A percentile compares a stretch with the other conserved stretches of the same genome.
phyloP scores from a whole-genome alignment of 2,329 filamentous ascomycete genomes.

The Trichoderma atroviride region DNA sequence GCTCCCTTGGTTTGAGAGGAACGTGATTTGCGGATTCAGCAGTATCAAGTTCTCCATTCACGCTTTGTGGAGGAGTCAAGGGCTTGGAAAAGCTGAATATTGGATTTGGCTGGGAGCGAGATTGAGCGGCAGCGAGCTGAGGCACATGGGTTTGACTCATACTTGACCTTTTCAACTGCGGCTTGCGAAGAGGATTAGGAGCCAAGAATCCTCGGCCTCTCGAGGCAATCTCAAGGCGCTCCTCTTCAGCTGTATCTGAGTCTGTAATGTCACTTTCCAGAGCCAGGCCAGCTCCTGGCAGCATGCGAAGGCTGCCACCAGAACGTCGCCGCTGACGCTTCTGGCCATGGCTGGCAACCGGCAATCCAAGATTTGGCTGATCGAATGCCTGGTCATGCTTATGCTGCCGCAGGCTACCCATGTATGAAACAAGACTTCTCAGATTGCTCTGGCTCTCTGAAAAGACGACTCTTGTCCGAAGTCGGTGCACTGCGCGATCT shows the following conservation, averaged over 20 bases:
- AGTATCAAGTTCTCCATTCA: conserved; percentile 4
- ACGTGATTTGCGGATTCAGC: conserved; percentile 5
- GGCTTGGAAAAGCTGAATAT: conserved; percentile 46
- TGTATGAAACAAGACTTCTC: conserved; percentile 46
- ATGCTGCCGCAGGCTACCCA: conserved; percentile 36
- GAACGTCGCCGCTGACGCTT: conserved; percentile 53
- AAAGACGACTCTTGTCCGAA: conserved; percentile 70
- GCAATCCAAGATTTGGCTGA: conserved; percentile 29
- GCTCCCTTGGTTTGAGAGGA: conserved; percentile 6
- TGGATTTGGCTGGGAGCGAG: conserved; percentile 25
- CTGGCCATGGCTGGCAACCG: conserved; percentile 38
- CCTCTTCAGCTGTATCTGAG: conserved; percentile 49
- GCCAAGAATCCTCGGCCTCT: conserved; percentile 35
- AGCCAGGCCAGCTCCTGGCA: conserved; percentile 41
- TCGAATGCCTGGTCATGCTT: conserved; percentile 29
- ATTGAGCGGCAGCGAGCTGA: conserved; percentile 30
- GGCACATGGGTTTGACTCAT: conserved; percentile 44
- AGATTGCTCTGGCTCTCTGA: conserved; percentile 66
- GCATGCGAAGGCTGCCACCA: conserved; percentile 50
- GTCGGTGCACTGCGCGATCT: conserved; percentile 70
- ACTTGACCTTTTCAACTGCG: conserved; percentile 47
- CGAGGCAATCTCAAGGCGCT: conserved; percentile 46
- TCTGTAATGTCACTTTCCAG: conserved; percentile 48
- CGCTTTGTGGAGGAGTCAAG: conserved; percentile 32
- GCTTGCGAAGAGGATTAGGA: conserved; percentile 40